Evolutionary conservation across 177 flowering plant genomes (phyloP), one percentile per base, ranked within the genome.

Genomic region (Telopea speciosissima): DNA sequence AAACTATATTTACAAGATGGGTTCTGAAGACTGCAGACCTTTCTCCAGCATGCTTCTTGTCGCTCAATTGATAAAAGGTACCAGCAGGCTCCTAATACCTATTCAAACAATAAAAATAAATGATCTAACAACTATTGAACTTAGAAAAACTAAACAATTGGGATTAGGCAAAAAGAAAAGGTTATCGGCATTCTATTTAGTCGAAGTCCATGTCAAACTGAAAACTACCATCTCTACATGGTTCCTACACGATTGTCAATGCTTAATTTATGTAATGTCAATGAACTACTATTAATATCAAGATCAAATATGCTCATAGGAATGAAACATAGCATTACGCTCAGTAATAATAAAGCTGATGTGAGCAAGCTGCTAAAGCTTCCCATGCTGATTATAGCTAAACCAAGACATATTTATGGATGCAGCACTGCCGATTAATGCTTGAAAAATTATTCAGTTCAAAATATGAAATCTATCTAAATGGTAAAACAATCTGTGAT

Each of bases 41-140:
- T 65, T 63, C 70, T 82, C 96, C 96, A 90, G 65, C 96, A 90
- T 16, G 81, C 77, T 72, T 82, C 84, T 78, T 85, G 87, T 13
- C 88, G 72, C 44, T 89, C 89, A 1, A 85, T 70, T 1, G 93
- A 73, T 54, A 90, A 71, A 17, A 90, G 81, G 72, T 89, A 90
- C 96, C 96, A 90, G 54, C 82, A 78, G 3, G 90, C 80, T 76
- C 96, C 93, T 45, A 86, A 14, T 31, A 89, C 85, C 96, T 90
- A 16, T 63, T 26, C 23, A 64, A 24, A 58, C 26, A 42, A 26
- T 17, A 65, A 45, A 63, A 59, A 22, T 40, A n/a, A 8, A 62
- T 62, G 62, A 28, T 25, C 62, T 61, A 14, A 25, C 3, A 24
- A n/a, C 24, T n/a, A 10, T 71, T 67, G 49, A 31, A 60, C 28